phyloP scores from a whole-genome alignment of 257 asterid genomes.

The Osmanthus fragrans region DNA sequence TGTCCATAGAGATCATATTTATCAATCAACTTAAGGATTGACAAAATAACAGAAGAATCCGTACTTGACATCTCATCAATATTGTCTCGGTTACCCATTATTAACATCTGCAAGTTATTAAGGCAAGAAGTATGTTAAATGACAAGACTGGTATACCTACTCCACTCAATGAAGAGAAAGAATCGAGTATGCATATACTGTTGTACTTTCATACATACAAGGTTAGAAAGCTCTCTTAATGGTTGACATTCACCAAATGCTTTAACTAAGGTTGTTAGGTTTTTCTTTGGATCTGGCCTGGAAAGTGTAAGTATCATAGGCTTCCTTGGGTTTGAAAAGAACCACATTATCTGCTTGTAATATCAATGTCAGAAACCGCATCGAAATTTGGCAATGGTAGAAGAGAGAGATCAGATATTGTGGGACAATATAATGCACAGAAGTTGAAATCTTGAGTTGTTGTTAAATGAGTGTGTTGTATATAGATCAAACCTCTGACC shows the following conservation, averaged over 20 bases:
- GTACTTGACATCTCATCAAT: conserved; percentile 97
- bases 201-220: conserved; percentile 52
- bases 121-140: conserved; percentile 26
- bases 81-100: conserved; percentile 98
- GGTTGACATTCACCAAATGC: conserved; percentile 99
- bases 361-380: too few relatives aligned
- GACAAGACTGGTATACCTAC: conserved; percentile 21
- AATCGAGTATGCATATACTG: conserved; percentile 10
- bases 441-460: too few relatives aligned
- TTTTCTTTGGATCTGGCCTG: conserved; percentile 99
- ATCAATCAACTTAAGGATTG: conserved; percentile 91
- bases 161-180: conserved; percentile 13
- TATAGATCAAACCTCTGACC: too few relatives aligned
- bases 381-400: too few relatives aligned
- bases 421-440: too few relatives aligned
- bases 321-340: too few relatives aligned
- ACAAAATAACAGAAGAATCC: conserved; percentile 81
- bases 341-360: too few relatives aligned
- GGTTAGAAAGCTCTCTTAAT: conserved; percentile 94
- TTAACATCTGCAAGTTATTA: conserved; percentile 67
- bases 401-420: too few relatives aligned
- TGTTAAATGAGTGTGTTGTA: too few relatives aligned
- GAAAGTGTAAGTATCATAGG: too few relatives aligned
- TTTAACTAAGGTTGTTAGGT: conserved; percentile 87
- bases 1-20: conserved; percentile 97